These are phyloP conservation scores for Stachybotrys echinatus DNA, from an alignment of 2,329 filamentous ascomycete species.

Conservation along the genomic window DNA sequence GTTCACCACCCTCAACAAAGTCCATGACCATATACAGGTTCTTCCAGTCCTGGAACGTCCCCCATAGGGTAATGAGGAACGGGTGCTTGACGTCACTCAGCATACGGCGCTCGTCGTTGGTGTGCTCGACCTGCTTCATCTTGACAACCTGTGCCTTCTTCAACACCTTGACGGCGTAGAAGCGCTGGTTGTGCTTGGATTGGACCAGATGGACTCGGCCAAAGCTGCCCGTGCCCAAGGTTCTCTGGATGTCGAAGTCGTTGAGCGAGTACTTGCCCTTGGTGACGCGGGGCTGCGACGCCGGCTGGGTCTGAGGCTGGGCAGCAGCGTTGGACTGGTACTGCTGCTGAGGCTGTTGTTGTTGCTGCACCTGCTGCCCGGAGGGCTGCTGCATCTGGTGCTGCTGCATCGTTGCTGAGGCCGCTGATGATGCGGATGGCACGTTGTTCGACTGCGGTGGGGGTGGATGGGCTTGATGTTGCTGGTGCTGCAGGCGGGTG, in stretches of 20 bases:
- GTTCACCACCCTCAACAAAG: constrained; percentile 96
- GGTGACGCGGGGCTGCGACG: constrained; percentile 58
- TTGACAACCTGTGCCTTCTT: constrained; percentile 99
- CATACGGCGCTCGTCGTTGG: constrained; percentile 96
- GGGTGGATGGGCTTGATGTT: constrained; percentile 22
- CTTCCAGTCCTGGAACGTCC: constrained; percentile 91
- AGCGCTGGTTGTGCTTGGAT: constrained; percentile 95
- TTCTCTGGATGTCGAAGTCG: constrained; percentile 87
- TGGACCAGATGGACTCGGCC: constrained; percentile 94
- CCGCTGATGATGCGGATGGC: constrained; percentile 12
- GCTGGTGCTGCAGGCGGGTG: constrained; percentile 24
- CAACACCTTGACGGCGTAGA: constrained; percentile 96
- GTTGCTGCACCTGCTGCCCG: constrained; percentile 13
- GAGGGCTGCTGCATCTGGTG: constrained; percentile 12
- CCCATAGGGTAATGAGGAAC: constrained; percentile 96
- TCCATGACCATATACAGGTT: constrained; percentile 99
- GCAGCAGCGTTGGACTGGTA: constrained; percentile 25
- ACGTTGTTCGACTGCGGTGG: constrained; percentile 26
- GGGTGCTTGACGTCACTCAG: constrained; percentile 95
- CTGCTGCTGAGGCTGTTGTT: constrained; percentile 18
- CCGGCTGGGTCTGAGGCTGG: constrained; percentile 19
- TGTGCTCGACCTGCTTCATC: constrained; percentile 99
- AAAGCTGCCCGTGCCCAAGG: constrained; percentile 93
- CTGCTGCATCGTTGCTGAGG: constrained; percentile 20
- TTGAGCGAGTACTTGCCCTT: constrained; percentile 95